phyloP scores from a whole-genome alignment of 179 eudicot species.

The Silene coronaria region DNA sequence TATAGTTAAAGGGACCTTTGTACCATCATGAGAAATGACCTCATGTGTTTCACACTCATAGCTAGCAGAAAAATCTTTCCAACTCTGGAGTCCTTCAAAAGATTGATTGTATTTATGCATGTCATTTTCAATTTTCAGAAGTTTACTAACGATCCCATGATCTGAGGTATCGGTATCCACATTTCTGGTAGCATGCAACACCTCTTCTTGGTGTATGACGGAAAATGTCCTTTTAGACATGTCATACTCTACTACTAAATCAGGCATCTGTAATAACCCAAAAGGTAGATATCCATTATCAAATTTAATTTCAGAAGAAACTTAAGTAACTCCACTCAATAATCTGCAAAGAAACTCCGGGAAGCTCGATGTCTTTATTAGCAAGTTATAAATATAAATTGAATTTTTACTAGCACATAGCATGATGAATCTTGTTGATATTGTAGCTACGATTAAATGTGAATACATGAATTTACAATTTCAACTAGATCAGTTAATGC shows the following conservation, averaged over 20 bases:
- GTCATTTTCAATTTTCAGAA: constrained; percentile 14
- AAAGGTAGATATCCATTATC: constrained; percentile 7
- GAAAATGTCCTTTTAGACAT: constrained; percentile 52
- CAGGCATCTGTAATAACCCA: constrained; percentile 59
- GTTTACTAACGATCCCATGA: constrained; percentile 16
- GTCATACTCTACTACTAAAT: constrained; percentile 74
- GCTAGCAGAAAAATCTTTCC: constrained; percentile 46
- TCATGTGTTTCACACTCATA: constrained; percentile 65
- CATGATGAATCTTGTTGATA: neutral
- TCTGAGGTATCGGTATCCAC: constrained; percentile 18
- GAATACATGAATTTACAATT: neutral
- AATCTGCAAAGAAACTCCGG: too few relatives aligned
- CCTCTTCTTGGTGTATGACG: constrained; percentile 78
- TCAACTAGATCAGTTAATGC: neutral
- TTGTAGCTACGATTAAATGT: neutral
- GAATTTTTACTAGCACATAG: too few relatives aligned
- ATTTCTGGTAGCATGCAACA: constrained; percentile 31
- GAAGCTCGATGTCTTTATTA: too few relatives aligned
- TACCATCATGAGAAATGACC: constrained; percentile 70
- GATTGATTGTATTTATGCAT: constrained; percentile 18
- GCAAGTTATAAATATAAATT: too few relatives aligned
- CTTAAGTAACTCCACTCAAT: too few relatives aligned
- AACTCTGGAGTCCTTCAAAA: constrained; percentile 28
- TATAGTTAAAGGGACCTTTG: constrained; percentile 61
- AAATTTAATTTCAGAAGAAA: neutral